Evolutionary conservation across 768 basidiomycete species (phyloP).

Genomic region (Calocybe gangraenosa): DNA sequence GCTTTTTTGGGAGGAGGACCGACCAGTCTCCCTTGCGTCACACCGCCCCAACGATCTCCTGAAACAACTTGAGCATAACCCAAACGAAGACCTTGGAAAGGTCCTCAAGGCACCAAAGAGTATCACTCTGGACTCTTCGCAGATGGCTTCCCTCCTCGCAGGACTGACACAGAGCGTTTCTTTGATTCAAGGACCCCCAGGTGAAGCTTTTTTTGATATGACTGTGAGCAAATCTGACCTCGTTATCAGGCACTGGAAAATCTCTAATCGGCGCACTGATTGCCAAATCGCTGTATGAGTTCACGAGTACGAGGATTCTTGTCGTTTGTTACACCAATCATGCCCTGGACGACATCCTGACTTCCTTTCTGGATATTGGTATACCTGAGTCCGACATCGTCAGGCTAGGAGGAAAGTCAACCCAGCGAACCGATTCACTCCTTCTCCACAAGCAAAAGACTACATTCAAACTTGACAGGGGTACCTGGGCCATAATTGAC

Average conservation of each 20-base stretch:
- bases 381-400: constrained; percentile 48
- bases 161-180: constrained; percentile 55
- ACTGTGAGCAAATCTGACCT: too few relatives aligned
- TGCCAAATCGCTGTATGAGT: constrained; percentile 54
- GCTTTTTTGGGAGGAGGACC: constrained; percentile 44
- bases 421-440: too few relatives aligned
- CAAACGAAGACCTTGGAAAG: constrained; percentile 34
- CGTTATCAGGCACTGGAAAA: constrained; percentile 60
- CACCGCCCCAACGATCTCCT: constrained; percentile 12
- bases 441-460: constrained; percentile 21
- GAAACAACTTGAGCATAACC: constrained; percentile 25
- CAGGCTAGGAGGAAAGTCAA: constrained; percentile 46
- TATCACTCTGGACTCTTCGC: constrained; percentile 49
- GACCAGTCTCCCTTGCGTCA: constrained; percentile 4
- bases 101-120: constrained; percentile 32
- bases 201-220: constrained; percentile 26
- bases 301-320: constrained; percentile 46
- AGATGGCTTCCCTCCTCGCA: constrained; percentile 41
- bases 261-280: constrained; percentile 69
- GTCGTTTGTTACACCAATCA: constrained; percentile 77
- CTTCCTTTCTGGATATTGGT: constrained; percentile 56
- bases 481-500: constrained; percentile 41
- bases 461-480: constrained; percentile 20
- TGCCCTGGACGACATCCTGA: constrained; percentile 67
- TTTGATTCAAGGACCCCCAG: constrained; percentile 70